A percentile compares a stretch with the other conserved stretches of the same genome.
Evolutionary conservation across 2,329 filamentous ascomycete species (phyloP).

Genomic region (Tolypocladium ovalisporum): DNA sequence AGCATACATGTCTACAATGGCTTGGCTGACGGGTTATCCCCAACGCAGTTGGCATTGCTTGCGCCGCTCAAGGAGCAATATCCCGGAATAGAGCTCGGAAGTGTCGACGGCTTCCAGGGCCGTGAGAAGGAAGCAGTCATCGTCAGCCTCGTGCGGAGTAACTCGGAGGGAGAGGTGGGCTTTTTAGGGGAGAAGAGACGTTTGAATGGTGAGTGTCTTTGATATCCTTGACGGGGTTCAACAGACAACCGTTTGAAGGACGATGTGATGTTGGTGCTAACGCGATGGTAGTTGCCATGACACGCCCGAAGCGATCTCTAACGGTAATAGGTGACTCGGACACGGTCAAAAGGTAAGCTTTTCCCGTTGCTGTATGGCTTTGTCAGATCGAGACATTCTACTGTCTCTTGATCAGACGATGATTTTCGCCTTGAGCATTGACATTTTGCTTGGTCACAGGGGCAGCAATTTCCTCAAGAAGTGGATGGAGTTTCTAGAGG

Average conservation of each 20-base stretch:
- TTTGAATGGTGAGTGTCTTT: conserved; percentile 62
- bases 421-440: not conserved
- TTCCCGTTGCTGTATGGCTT: not conserved
- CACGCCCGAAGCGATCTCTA: conserved; percentile 79
- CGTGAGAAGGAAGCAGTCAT: conserved; percentile 94
- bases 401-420: not conserved
- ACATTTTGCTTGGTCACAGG: conserved; percentile 30
- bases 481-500: conserved; percentile 89
- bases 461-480: conserved; percentile 75
- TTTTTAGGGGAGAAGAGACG: conserved; percentile 87
- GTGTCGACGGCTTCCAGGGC: conserved; percentile 94
- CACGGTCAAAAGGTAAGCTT: conserved; percentile 71
- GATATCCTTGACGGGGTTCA: conserved; percentile 17
- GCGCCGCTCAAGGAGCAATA: conserved; percentile 72
- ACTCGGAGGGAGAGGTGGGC: conserved; percentile 75
- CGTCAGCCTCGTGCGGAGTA: conserved; percentile 89
- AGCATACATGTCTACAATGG: conserved; percentile 3
- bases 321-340: conserved; percentile 91
- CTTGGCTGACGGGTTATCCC: conserved; percentile 4
- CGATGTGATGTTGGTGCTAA: not conserved
- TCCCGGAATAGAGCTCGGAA: conserved; percentile 84
- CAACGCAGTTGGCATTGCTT: conserved; percentile 58
- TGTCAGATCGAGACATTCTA: not conserved
- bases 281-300: conserved; percentile 82
- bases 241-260: too few relatives aligned